These are phyloP conservation scores for Grosmannia huntii DNA, from an alignment of 2,329 filamentous ascomycete species.

Conservation along the genomic window DNA sequence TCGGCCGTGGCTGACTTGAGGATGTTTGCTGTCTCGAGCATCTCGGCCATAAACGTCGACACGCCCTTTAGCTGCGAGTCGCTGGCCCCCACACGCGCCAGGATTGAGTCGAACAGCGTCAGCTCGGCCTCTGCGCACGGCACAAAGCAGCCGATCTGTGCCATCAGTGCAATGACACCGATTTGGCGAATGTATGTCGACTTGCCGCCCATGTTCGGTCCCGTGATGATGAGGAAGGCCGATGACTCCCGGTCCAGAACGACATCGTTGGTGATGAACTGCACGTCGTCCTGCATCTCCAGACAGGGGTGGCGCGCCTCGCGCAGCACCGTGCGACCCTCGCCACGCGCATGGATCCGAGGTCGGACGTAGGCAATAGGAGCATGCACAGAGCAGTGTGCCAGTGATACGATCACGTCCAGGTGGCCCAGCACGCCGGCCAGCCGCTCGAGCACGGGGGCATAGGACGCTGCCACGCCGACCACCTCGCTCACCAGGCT, in stretches of 20 bases:
- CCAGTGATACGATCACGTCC: constrained; percentile 88
- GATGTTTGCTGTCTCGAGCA: constrained; percentile 97
- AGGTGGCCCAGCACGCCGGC: constrained; percentile 83
- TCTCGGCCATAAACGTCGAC: constrained; percentile 98
- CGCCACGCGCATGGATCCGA: constrained; percentile 76
- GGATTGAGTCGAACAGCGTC: constrained; percentile 92
- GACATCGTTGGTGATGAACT: constrained; percentile 97
- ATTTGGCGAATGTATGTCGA: constrained; percentile 97
- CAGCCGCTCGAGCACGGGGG: constrained; percentile 78
- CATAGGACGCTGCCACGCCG: constrained; percentile 84
- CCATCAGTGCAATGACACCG: constrained; percentile 93
- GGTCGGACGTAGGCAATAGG: constrained; percentile 85
- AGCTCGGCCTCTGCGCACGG: constrained; percentile 83
- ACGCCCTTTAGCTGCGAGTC: constrained; percentile 97
- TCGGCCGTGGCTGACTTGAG: constrained; percentile 92
- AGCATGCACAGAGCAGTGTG: constrained; percentile 85
- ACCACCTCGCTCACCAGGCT: constrained; percentile 90
- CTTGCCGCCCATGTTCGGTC: constrained; percentile 98
- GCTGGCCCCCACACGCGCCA: constrained; percentile 87
- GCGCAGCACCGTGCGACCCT: constrained; percentile 77
- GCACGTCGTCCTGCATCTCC: constrained; percentile 97
- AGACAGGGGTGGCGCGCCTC: constrained; percentile 95
- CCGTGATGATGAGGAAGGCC: constrained; percentile 91
- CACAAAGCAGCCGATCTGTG: constrained; percentile 92
- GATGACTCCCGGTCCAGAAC: constrained; percentile 64